phyloP scores from a whole-genome alignment of 192 early-diverging fungal genomes.

The Chytriomyces hyalinus region DNA sequence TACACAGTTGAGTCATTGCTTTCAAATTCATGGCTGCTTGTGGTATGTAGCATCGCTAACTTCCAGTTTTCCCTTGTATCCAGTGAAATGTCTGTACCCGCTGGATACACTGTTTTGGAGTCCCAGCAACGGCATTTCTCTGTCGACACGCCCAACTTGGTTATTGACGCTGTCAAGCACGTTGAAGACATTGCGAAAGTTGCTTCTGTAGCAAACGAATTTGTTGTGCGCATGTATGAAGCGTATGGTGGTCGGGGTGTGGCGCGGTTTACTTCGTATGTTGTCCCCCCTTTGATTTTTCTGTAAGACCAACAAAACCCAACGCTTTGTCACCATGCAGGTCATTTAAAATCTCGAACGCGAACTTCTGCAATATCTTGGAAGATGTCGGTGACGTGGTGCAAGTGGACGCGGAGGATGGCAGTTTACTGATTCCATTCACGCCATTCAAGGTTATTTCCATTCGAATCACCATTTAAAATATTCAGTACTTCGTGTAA shows the following conservation, averaged over 20 bases:
- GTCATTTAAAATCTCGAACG: slow-evolving; percentile 47
- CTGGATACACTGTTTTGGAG: neutral
- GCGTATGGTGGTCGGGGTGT: slow-evolving; percentile 83
- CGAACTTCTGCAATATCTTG: slow-evolving; percentile 74
- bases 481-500: too few relatives aligned
- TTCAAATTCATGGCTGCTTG: neutral
- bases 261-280: slow-evolving; percentile 53
- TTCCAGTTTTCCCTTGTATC: neutral
- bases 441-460: slow-evolving; percentile 45
- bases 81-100: slow-evolving; percentile 1
- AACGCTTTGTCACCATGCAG: slow-evolving; percentile 36
- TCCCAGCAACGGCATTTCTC: slow-evolving; percentile 24
- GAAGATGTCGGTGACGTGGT: slow-evolving; percentile 65
- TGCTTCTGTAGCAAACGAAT: slow-evolving; percentile 28
- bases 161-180: slow-evolving; percentile 88
- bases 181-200: slow-evolving; percentile 62
- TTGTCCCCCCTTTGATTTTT: neutral
- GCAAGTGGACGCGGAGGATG: slow-evolving; percentile 11
- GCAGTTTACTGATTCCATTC: slow-evolving; percentile 23
- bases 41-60: neutral
- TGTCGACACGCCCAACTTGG: slow-evolving; percentile 67
- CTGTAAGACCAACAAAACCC: neutral
- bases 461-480: neutral
- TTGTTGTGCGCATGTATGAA: slow-evolving; percentile 89
- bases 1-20: slow-evolving; percentile 24